Base-by-base conservation (phyloP, 495 filamentous ascomycete genomes). In the Margaritispora aquatica region DNA sequence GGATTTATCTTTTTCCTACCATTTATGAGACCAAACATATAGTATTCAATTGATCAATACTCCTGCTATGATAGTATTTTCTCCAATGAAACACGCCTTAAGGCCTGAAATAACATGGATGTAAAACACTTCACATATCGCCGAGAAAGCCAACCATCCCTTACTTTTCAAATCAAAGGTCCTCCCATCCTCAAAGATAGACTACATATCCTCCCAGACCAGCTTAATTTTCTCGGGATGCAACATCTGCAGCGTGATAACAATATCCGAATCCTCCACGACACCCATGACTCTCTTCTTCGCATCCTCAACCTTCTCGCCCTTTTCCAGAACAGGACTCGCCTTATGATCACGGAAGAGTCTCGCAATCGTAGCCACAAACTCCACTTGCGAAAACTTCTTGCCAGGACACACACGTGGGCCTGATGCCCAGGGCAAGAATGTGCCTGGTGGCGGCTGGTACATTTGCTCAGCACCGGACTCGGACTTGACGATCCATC, bases 341-440 rank as follows among this genome's bases (percentile, higher is more conserved):
- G 74, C 74, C 7, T 62, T 54, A 62, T 70, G 69, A 26, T 72
- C 57, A 2, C 68, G 62, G 58, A 84, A 77, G 5, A 83, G 48
- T 0, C 60, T 59, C 1, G 72, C 74, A 55, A 82, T 67, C 0
- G 69, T 68, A 0, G 77, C 78, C 1, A 82, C 80, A 58, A 80
- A 79, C 61, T 84, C 80, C 0, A 82, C 80, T 60, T 80, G 73
- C 0, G 75, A 68, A 58, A 82, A 78, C 54, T 78, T 82, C 62
- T 70, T 71, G 0, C 80, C 81, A 1, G 78, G 76, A 52, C 79
- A 82, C 31, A 74, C 62, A 0, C 74, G 66, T 1, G 70, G 61
- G 13, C 79, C 79, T 0, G 73, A 73, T 1, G 78, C 77, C 80
- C 79, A 84, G 0, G 73, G 73, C 1, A 80, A 19, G 54, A 71